phyloP scores from a whole-genome alignment of 2,329 filamentous ascomycete species.

The Penicillium aurantiogriseum region DNA sequence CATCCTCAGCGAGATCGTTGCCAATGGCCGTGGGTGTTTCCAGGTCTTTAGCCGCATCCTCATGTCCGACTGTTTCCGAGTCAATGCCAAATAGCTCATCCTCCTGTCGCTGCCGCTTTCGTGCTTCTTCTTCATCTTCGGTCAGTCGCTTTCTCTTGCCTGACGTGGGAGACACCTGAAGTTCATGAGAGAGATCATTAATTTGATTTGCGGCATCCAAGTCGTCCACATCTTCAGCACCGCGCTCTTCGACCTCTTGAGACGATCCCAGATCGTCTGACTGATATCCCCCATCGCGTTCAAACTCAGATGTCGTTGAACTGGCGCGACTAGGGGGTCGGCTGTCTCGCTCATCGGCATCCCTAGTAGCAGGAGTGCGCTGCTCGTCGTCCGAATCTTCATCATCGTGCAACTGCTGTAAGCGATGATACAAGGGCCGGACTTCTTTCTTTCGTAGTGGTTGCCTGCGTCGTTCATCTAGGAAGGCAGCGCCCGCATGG shows the following conservation, averaged over 20 bases:
- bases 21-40: not conserved
- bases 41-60: slow-evolving; percentile 46
- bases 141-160: slow-evolving; percentile 73
- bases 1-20: slow-evolving; percentile 3
- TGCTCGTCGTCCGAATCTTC: slow-evolving; percentile 86
- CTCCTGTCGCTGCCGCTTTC: slow-evolving; percentile 81
- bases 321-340: slow-evolving; percentile 71
- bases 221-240: slow-evolving; percentile 16
- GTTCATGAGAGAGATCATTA: slow-evolving; percentile 27
- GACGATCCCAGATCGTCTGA: slow-evolving; percentile 26
- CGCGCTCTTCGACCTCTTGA: slow-evolving; percentile 7
- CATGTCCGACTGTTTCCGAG: slow-evolving; percentile 54
- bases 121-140: slow-evolving; percentile 64
- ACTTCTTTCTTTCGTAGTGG: slow-evolving; percentile 61
- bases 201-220: not conserved
- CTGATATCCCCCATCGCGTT: slow-evolving; percentile 43
- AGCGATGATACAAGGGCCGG: slow-evolving; percentile 76
- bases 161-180: slow-evolving; percentile 54
- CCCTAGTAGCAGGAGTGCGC: slow-evolving; percentile 63
- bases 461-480: slow-evolving; percentile 64
- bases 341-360: slow-evolving; percentile 84
- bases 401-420: slow-evolving; percentile 72
- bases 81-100: slow-evolving; percentile 73
- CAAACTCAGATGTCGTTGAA: slow-evolving; percentile 52
- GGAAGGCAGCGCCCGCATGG: slow-evolving; percentile 61